These are phyloP conservation scores for Chernovozyma aurita DNA, from an alignment of 1,139 yeast genomes.

Conservation along the genomic window DNA sequence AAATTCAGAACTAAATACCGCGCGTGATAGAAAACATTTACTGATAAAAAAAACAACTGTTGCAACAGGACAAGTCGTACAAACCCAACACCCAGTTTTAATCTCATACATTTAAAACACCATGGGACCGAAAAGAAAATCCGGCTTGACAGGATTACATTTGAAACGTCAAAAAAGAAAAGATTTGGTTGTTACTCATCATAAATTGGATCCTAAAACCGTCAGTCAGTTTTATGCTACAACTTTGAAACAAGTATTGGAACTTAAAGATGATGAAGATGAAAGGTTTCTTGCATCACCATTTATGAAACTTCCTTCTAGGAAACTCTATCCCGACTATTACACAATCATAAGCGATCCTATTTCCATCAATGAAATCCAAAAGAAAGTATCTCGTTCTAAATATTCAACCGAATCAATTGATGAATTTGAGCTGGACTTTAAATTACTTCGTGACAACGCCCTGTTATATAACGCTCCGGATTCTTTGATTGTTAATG, in stretches of 20 bases:
- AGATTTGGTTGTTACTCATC: neutral
- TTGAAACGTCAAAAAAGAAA: conserved; percentile 4
- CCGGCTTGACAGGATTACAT: conserved; percentile 22
- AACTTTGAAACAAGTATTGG: conserved; percentile 21
- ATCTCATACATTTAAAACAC: neutral
- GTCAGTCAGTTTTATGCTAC: conserved; percentile 18
- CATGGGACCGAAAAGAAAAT: conserved; percentile 27
- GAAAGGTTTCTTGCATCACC: conserved; percentile 42
- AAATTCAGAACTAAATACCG: too few relatives aligned
- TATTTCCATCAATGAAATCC: conserved; percentile 63
- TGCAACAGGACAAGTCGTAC: too few relatives aligned
- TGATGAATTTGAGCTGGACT: conserved; percentile 49
- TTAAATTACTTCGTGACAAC: conserved; percentile 53
- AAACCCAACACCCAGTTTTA: too few relatives aligned
- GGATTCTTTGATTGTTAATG: conserved; percentile 57
- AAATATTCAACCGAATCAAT: conserved; percentile 25
- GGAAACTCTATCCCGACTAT: conserved; percentile 78
- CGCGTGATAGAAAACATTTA: too few relatives aligned
- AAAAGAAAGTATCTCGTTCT: conserved; percentile 35
- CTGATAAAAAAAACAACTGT: too few relatives aligned
- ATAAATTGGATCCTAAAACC: conserved; percentile 20
- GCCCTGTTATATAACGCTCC: conserved; percentile 61
- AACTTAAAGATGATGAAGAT: conserved; percentile 28
- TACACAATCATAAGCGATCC: conserved; percentile 63
- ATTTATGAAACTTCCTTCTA: conserved; percentile 67